phyloP scores from a whole-genome alignment of 2,329 filamentous ascomycete species.

The Diplodia sapinea region DNA sequence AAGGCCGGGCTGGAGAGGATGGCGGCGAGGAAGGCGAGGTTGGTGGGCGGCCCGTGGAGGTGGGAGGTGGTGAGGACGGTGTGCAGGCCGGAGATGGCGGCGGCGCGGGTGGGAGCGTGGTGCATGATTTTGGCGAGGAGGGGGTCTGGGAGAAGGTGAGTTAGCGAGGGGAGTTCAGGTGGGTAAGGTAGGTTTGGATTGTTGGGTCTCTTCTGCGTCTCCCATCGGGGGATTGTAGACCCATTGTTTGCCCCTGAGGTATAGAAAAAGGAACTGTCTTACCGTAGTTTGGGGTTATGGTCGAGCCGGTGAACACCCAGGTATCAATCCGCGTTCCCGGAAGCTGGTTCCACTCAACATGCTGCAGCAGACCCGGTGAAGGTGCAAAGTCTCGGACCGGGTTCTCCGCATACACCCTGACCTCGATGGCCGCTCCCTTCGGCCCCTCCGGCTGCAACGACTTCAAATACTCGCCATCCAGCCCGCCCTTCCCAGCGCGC shows the following conservation, averaged over 20 bases:
- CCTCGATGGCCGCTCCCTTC: conserved; percentile 59
- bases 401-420: conserved; percentile 63
- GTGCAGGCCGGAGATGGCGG: conserved; percentile 54
- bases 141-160: conserved; percentile 48
- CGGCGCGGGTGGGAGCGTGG: conserved; percentile 51
- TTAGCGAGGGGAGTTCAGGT: not conserved
- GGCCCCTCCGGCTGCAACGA: conserved; percentile 52
- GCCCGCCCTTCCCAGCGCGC: conserved; percentile 52
- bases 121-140: conserved; percentile 66
- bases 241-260: not conserved
- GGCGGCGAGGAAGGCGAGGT: conserved; percentile 61
- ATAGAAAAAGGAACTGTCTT: conserved; percentile 19
- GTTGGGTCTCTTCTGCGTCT: not conserved
- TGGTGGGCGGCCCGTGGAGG: conserved; percentile 62
- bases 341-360: conserved; percentile 61
- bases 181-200: not conserved
- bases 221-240: not conserved
- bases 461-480: conserved; percentile 51
- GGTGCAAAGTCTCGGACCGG: conserved; percentile 65
- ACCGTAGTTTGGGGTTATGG: conserved; percentile 62
- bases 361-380: conserved; percentile 63
- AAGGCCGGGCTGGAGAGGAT: conserved; percentile 58
- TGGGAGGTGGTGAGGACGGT: conserved; percentile 53
- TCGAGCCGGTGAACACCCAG: conserved; percentile 65
- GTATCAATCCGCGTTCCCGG: conserved; percentile 64